phyloP scores from a whole-genome alignment of 2,329 filamentous ascomycete genomes.

The Cordyceps javanica region DNA sequence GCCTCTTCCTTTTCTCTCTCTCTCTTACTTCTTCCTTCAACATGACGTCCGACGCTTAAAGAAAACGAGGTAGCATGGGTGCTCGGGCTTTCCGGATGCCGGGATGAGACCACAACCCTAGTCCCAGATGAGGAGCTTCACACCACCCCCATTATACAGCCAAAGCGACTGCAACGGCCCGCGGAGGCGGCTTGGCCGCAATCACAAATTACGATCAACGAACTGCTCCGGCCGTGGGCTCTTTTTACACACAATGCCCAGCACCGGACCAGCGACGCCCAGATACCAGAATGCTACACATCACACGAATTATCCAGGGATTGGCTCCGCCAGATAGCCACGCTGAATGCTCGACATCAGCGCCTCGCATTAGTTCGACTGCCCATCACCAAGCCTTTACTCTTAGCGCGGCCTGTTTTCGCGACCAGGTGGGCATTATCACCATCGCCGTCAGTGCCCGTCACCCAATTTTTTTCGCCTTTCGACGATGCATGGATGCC shows the following conservation, averaged over 20 bases:
- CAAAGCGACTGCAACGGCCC: background rate
- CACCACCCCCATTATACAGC: background rate
- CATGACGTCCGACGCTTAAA: background rate
- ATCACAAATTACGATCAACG: conserved; percentile 9
- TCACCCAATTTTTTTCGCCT: background rate
- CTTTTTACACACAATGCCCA: background rate
- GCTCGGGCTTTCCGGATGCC: background rate
- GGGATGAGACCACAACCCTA: background rate
- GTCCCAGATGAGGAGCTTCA: background rate
- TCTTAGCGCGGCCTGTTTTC: conserved; percentile 11
- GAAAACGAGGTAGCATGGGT: background rate
- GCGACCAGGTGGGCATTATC: conserved; percentile 3
- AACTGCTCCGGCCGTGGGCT: background rate
- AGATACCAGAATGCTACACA: background rate
- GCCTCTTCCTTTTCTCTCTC: background rate
- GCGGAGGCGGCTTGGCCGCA: conserved; percentile 1
- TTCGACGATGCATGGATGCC: background rate
- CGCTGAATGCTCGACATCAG: conserved; percentile 12
- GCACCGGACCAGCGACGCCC: background rate
- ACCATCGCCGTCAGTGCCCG: background rate
- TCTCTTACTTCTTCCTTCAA: background rate
- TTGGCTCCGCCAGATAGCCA: conserved; percentile 4
- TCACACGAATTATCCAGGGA: background rate
- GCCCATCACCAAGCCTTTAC: background rate
- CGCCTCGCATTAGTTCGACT: conserved; percentile 10